Evolutionary conservation across 495 filamentous ascomycete species (phyloP).

Genomic region (Podospora anserina): DNA sequence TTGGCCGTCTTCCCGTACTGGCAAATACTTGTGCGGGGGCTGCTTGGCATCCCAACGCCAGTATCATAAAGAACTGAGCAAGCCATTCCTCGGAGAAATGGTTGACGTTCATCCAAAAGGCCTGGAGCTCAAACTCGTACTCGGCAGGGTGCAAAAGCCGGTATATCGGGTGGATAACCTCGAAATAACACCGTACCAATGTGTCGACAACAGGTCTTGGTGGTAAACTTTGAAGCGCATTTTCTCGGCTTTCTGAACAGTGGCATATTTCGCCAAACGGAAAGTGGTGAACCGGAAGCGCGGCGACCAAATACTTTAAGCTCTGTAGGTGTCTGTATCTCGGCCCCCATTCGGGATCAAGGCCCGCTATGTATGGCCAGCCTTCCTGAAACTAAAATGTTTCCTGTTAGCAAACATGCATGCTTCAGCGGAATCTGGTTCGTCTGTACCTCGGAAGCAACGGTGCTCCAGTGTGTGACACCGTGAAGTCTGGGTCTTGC

Average conservation of each 20-base stretch:
- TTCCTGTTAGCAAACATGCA: neutral
- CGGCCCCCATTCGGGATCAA: slow-evolving; percentile 24
- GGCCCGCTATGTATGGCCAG: slow-evolving; percentile 24
- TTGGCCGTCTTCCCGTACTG: slow-evolving; percentile 16
- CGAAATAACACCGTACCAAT: slow-evolving; percentile 28
- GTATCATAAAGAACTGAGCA: slow-evolving; percentile 30
- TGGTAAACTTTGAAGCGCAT: slow-evolving; percentile 26
- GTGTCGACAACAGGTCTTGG: slow-evolving; percentile 22
- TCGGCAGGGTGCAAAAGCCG: slow-evolving; percentile 22
- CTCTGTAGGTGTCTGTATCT: slow-evolving; percentile 23
- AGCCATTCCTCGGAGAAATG: slow-evolving; percentile 26
- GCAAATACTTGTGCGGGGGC: slow-evolving; percentile 18
- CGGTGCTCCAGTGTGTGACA: slow-evolving; percentile 25
- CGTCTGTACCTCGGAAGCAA: slow-evolving; percentile 26
- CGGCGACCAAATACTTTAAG: slow-evolving; percentile 23
- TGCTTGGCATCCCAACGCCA: slow-evolving; percentile 25
- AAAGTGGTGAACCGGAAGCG: slow-evolving; percentile 22
- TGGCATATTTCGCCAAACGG: slow-evolving; percentile 24
- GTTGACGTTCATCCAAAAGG: slow-evolving; percentile 26
- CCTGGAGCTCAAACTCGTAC: slow-evolving; percentile 23
- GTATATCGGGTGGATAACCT: slow-evolving; percentile 28
- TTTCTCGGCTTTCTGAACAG: slow-evolving; percentile 14
- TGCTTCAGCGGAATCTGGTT: neutral
- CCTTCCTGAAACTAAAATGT: slow-evolving; percentile 25
- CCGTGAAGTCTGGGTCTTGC: slow-evolving; percentile 18